Evolutionary conservation across 2,329 filamentous ascomycete species (phyloP).

Genomic region (Aspergillus eucalypticola): DNA sequence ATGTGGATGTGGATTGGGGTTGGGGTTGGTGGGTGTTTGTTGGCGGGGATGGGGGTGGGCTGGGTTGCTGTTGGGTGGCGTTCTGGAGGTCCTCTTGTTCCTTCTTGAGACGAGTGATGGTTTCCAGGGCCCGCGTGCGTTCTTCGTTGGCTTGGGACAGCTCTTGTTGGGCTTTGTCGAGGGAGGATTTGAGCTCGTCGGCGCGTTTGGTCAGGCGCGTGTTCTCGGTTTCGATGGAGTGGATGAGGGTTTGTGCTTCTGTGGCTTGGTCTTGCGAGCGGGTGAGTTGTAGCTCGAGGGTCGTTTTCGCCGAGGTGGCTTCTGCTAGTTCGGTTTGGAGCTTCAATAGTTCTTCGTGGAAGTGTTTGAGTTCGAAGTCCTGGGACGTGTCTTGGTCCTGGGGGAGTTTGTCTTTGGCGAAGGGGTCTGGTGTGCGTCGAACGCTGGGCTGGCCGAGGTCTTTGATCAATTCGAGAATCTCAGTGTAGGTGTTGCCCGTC

Average conservation of each 20-base stretch:
- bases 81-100: constrained; percentile 19
- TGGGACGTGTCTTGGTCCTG: constrained; percentile 16
- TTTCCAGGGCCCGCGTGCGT: constrained; percentile 33
- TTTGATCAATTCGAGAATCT: constrained; percentile 43
- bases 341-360: constrained; percentile 32
- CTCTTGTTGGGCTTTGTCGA: constrained; percentile 34
- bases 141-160: constrained; percentile 33
- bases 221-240: constrained; percentile 43
- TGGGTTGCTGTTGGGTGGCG: constrained; percentile 22
- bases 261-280: constrained; percentile 38
- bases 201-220: constrained; percentile 36
- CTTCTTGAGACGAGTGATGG: constrained; percentile 32
- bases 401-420: not conserved
- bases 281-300: constrained; percentile 37
- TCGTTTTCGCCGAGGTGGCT: constrained; percentile 27
- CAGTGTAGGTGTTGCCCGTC: constrained; percentile 37
- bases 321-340: constrained; percentile 35
- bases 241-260: constrained; percentile 40
- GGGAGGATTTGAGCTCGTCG: constrained; percentile 35
- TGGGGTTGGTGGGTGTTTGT: constrained; percentile 15
- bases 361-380: constrained; percentile 24
- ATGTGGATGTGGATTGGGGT: constrained; percentile 17
- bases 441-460: constrained; percentile 30
- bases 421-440: constrained; percentile 17
- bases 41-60: constrained; percentile 33